Evolutionary conservation across 805 yeast genomes (phyloP).

Genomic region (Candida hispaniensis): DNA sequence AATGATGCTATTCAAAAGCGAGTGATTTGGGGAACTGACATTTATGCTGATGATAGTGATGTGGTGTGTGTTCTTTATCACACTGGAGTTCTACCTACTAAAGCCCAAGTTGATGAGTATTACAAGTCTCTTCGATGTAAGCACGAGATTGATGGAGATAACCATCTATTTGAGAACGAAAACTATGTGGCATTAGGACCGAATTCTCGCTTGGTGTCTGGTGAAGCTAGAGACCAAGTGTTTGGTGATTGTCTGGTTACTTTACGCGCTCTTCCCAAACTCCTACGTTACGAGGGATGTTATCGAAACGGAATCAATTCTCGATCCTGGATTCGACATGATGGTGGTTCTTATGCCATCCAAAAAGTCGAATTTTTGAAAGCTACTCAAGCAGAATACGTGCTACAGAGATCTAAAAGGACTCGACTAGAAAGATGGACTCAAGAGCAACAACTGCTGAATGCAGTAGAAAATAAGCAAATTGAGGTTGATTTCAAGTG

Average conservation of each 20-base stretch:
- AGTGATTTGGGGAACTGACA: slow-evolving; percentile 82
- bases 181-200: slow-evolving; percentile 13
- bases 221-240: slow-evolving; percentile 5
- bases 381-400: slow-evolving; percentile 28
- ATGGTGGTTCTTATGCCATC: slow-evolving; percentile 66
- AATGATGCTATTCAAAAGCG: slow-evolving; percentile 36
- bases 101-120: slow-evolving; percentile 29
- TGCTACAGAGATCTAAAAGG: slow-evolving; percentile 23
- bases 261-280: slow-evolving; percentile 53
- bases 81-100: slow-evolving; percentile 48
- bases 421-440: slow-evolving; percentile 29
- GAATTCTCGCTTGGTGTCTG: slow-evolving; percentile 6
- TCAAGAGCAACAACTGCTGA: slow-evolving; percentile 18
- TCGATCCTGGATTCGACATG: slow-evolving; percentile 69
- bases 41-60: slow-evolving; percentile 92
- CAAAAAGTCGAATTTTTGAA: slow-evolving; percentile 36
- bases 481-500: slow-evolving; percentile 16
- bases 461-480: slow-evolving; percentile 12
- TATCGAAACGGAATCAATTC: slow-evolving; percentile 62
- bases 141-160: slow-evolving; percentile 17
- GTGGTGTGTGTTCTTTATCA: slow-evolving; percentile 65
- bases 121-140: slow-evolving; percentile 25
- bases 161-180: slow-evolving; percentile 3
- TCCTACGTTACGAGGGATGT: slow-evolving; percentile 54
- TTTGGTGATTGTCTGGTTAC: slow-evolving; percentile 37